Percentiles rank a stretch among this genome's conserved stretches.
Conservation (phyloP, 75 land plant genomes). For the Pinus taeda region DNA sequence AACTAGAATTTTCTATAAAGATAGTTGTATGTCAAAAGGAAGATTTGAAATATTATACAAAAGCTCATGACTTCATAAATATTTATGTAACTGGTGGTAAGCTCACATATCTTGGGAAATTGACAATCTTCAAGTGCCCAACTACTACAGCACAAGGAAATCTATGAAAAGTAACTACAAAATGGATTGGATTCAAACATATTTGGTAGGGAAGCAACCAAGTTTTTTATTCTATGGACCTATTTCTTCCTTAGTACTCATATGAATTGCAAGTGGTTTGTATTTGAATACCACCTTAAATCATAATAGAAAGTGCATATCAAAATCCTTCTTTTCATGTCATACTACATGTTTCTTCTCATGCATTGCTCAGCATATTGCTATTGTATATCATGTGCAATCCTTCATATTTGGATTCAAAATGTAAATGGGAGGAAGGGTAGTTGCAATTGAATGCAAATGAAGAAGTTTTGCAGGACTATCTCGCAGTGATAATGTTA, state of each 20-base stretch:
- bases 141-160: conserved; percentile 73
- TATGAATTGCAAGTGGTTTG: conserved; percentile 98
- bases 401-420: conserved; percentile 75
- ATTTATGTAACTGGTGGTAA: no score
- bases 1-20: no score
- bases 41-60: no score
- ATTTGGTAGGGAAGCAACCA: conserved; percentile 67
- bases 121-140: conserved; percentile 15
- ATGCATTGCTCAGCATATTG: conserved; percentile 86
- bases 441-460: no score
- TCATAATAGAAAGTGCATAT: conserved; percentile 52
- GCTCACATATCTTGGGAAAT: conserved; percentile 69
- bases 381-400: conserved; percentile 93
- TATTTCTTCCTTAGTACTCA: conserved; percentile 78
- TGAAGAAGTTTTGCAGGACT: no score
- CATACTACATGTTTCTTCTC: conserved; percentile 91
- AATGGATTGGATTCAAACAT: conserved; percentile 86
- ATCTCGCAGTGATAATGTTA: no score
- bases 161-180: conserved; percentile 81
- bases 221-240: conserved; percentile 88
- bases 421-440: no score
- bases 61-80: no score
- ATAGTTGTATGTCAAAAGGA: no score
- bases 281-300: conserved; percentile 72
- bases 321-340: conserved; percentile 54